Evolutionary conservation across 2,329 filamentous ascomycete species (phyloP).

Genomic region (Calonectria pseudoturangicola): DNA sequence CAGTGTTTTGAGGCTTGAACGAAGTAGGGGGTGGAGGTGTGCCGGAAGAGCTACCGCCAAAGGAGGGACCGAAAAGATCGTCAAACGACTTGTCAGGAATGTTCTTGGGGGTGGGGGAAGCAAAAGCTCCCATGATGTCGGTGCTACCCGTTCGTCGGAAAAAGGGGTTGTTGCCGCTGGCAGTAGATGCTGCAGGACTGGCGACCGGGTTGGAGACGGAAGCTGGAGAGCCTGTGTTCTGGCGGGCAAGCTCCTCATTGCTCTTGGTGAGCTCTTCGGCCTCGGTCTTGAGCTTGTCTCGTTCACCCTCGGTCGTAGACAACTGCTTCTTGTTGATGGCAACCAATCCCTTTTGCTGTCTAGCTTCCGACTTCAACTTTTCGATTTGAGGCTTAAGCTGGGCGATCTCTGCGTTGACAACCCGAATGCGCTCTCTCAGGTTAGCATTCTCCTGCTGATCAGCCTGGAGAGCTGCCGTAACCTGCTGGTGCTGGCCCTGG

Average conservation of each 20-base stretch:
- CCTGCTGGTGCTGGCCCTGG: conserved; percentile 86
- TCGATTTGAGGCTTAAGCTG: conserved; percentile 93
- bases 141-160: conserved; percentile 83
- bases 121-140: conserved; percentile 74
- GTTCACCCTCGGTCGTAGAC: conserved; percentile 89
- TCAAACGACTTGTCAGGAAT: conserved; percentile 84
- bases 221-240: conserved; percentile 71
- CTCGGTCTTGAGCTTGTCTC: conserved; percentile 90
- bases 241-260: conserved; percentile 75
- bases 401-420: conserved; percentile 87
- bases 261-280: conserved; percentile 80
- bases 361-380: conserved; percentile 92
- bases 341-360: conserved; percentile 96
- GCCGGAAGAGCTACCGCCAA: conserved; percentile 66
- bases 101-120: conserved; percentile 67
- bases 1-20: conserved; percentile 74
- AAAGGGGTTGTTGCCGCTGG: conserved; percentile 94
- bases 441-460: conserved; percentile 92
- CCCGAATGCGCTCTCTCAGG: conserved; percentile 90
- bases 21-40: conserved; percentile 64
- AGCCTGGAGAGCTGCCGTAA: conserved; percentile 83
- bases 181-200: conserved; percentile 81
- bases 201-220: conserved; percentile 71
- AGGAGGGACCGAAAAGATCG: conserved; percentile 87
- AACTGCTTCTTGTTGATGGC: conserved; percentile 99